A percentile compares a stretch with the other conserved stretches of the same genome.
Evolutionary conservation across 768 basidiomycete genomes (phyloP).

Genomic region (Hortiboletus campestris): DNA sequence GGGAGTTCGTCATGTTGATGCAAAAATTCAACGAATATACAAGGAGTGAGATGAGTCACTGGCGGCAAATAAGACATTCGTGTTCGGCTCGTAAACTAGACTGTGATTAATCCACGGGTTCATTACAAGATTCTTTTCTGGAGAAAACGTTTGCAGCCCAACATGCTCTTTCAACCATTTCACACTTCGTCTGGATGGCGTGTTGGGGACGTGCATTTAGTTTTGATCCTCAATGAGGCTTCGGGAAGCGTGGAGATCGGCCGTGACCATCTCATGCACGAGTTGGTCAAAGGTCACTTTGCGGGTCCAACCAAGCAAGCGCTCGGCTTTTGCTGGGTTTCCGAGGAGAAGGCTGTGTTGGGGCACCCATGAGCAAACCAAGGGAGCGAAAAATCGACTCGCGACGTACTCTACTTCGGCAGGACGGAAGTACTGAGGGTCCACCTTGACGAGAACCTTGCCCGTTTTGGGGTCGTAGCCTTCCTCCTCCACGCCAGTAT

Average conservation of each 20-base stretch:
- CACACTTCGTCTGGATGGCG: not conserved
- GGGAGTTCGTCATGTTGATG: not conserved
- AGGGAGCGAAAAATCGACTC: not conserved
- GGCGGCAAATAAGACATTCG: not conserved
- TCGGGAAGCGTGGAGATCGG: conserved; percentile 71
- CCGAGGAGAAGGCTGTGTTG: conserved; percentile 71
- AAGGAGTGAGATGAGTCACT: not conserved
- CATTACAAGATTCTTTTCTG: conserved; percentile 2
- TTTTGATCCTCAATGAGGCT: conserved; percentile 85
- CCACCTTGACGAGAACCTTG: conserved; percentile 77
- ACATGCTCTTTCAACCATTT: not conserved
- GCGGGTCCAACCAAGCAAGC: conserved; percentile 86
- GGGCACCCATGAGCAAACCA: not conserved
- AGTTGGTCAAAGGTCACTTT: conserved; percentile 78
- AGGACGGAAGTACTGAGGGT: conserved; percentile 89
- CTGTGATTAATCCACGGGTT: not conserved
- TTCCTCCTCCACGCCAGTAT: conserved; percentile 72
- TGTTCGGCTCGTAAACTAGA: conserved; percentile 2
- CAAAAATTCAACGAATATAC: not conserved
- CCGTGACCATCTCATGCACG: conserved; percentile 88
- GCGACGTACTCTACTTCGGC: conserved; percentile 87
- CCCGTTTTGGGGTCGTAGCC: conserved; percentile 70
- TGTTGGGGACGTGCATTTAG: conserved; percentile 28
- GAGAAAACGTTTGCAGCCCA: not conserved
- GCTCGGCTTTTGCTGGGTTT: conserved; percentile 88